Percentiles rank a stretch among this genome's conserved stretches.
phyloP scores from a whole-genome alignment of 441 rosid species.

The Raphanus hybrid region DNA sequence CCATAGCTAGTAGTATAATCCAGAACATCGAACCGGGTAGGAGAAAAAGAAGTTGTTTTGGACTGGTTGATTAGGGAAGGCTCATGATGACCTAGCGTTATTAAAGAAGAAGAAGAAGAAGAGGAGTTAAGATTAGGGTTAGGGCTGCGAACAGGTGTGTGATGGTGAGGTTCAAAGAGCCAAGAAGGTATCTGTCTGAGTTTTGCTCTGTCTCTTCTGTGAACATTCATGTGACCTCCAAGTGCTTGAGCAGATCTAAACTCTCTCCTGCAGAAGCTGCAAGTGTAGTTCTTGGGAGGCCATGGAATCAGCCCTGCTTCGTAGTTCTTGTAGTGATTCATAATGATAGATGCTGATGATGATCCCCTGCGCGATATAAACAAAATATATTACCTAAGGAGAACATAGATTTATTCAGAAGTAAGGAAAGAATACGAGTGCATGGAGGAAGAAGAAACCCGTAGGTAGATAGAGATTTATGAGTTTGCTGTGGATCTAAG shows the following conservation, averaged over 20 bases:
- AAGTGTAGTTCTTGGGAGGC: constrained; percentile 67
- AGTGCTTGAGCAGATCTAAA: constrained; percentile 91
- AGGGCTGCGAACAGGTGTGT: constrained; percentile 20
- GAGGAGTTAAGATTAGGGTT: constrained; percentile 38
- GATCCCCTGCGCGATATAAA: constrained; percentile 25
- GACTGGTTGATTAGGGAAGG: constrained; percentile 23
- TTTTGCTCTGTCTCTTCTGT: constrained; percentile 83
- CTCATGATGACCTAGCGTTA: constrained; percentile 24
- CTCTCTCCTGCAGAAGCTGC: constrained; percentile 76
- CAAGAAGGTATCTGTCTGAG: constrained; percentile 64
- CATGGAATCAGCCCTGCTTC: constrained; percentile 49
- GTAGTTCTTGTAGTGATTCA: constrained; percentile 45
- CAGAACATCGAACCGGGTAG: constrained; percentile 21
- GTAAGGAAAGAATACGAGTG: constrained; percentile 16
- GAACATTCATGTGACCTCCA: constrained; percentile 91
- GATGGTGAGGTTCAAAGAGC: constrained; percentile 48
- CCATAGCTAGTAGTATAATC: constrained; percentile 22
- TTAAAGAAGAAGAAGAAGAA: constrained; percentile 2
- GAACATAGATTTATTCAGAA: not conserved
- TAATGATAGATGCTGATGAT: constrained; percentile 27
- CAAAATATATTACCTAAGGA: constrained; percentile 18
- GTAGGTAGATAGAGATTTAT: constrained; percentile 25
- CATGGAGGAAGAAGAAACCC: constrained; percentile 23
- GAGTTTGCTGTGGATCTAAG: constrained; percentile 25
- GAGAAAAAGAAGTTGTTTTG: constrained; percentile 14